These are phyloP conservation scores for Knufia petricola DNA, from an alignment of 2,329 filamentous ascomycete genomes.

Conservation along the genomic window DNA sequence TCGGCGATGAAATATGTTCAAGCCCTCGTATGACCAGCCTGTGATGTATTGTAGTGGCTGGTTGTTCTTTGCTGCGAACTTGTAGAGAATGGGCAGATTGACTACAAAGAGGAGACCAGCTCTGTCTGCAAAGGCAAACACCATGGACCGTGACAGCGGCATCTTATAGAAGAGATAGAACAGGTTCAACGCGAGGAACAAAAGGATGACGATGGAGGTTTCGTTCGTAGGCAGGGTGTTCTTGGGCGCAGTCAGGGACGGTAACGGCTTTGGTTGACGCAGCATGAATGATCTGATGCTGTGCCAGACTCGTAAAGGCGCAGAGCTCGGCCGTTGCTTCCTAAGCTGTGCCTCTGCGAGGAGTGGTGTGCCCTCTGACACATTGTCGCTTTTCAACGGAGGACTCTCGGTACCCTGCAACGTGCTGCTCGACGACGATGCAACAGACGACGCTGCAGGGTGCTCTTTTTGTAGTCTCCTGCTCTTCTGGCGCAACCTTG, in stretches of 20 bases:
- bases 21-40: slow-evolving; percentile 55
- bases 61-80: slow-evolving; percentile 54
- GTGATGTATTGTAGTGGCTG: slow-evolving; percentile 53
- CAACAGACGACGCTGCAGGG: not conserved
- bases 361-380: not conserved
- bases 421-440: slow-evolving; percentile 20
- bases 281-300: slow-evolving; percentile 30
- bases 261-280: slow-evolving; percentile 50
- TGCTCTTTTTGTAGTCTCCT: not conserved
- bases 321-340: slow-evolving; percentile 9
- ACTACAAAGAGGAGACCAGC: slow-evolving; percentile 44
- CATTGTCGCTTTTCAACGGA: slow-evolving; percentile 12
- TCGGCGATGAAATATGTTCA: slow-evolving; percentile 57
- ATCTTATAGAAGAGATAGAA: slow-evolving; percentile 50
- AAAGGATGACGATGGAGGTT: slow-evolving; percentile 43
- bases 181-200: slow-evolving; percentile 45
- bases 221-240: slow-evolving; percentile 49
- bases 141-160: slow-evolving; percentile 38
- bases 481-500: not conserved
- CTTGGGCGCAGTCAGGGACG: slow-evolving; percentile 39
- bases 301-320: not conserved
- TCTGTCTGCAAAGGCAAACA: slow-evolving; percentile 51
- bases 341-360: slow-evolving; percentile 1
- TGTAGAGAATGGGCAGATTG: slow-evolving; percentile 47
- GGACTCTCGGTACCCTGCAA: slow-evolving; percentile 15